Conservation (phyloP, 495 filamentous ascomycete genomes). For the Aspergillus coremiiformis region DNA sequence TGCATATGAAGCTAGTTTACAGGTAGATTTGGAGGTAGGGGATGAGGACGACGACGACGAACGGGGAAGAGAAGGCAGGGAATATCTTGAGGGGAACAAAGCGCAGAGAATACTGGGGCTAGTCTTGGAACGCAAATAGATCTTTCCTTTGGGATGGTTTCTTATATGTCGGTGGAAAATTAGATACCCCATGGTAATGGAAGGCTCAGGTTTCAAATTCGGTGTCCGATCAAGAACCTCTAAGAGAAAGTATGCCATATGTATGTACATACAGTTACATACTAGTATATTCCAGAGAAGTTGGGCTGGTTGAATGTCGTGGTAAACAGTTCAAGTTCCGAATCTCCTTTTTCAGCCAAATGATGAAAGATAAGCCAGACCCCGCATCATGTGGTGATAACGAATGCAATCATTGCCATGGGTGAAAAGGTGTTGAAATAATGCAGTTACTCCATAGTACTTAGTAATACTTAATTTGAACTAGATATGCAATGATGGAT, state of each 20-base stretch:
- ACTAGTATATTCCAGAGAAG: too few species aligned
- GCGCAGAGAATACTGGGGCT: conserved; percentile 58
- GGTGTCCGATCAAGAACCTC: too few species aligned
- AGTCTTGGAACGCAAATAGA: conserved; percentile 17
- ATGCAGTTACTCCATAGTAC: too few species aligned
- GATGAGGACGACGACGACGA: conserved; percentile 40
- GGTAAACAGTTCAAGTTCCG: too few species aligned
- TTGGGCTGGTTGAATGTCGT: too few species aligned
- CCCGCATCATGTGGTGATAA: conserved; percentile 23
- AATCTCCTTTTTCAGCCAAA: not conserved
- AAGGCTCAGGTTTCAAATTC: not conserved
- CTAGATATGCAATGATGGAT: not conserved
- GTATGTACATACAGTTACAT: too few species aligned
- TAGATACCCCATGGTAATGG: conserved; percentile 10
- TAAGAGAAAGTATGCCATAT: too few species aligned
- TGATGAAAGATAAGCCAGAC: conserved; percentile 5
- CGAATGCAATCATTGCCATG: conserved; percentile 6
- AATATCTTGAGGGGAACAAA: conserved; percentile 67
- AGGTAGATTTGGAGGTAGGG: conserved; percentile 57
- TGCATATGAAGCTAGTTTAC: conserved; percentile 71
- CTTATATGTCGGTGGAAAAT: conserved; percentile 6
- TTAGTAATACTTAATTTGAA: too few species aligned
- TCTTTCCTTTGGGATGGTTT: not conserved
- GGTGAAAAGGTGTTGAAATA: too few species aligned
- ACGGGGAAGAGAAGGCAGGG: conserved; percentile 33